Conservation (phyloP, 2,329 filamentous ascomycete genomes). For the Aureobasidium vineae region DNA sequence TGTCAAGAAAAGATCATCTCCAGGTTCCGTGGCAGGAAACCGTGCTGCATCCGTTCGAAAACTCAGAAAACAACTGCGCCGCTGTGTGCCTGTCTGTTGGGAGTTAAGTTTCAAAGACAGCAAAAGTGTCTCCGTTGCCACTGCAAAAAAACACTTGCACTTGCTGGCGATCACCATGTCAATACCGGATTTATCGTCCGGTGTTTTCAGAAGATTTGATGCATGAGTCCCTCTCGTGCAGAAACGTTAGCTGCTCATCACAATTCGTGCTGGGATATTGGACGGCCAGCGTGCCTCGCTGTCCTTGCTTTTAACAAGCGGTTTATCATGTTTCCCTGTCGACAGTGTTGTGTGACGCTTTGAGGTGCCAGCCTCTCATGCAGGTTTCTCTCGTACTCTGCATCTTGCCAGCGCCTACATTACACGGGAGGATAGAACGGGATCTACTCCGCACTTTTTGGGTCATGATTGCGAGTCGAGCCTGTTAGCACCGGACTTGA, state of each 20-base stretch:
- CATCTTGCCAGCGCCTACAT: neutral
- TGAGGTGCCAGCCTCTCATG: neutral
- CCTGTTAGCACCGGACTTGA: constrained; percentile 7
- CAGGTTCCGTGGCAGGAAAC: constrained; percentile 13
- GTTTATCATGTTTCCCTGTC: neutral
- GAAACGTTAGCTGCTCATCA: constrained; percentile 23
- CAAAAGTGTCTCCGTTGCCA: neutral
- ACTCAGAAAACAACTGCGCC: neutral
- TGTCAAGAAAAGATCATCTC: constrained; percentile 1
- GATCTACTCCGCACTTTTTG: constrained; percentile 1
- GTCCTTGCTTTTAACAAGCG: constrained; percentile 6
- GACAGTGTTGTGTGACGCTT: constrained; percentile 12
- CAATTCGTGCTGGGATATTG: constrained; percentile 5
- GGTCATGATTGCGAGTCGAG: neutral
- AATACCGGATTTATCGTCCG: neutral
- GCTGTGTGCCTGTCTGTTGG: neutral
- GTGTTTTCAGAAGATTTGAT: constrained; percentile 25
- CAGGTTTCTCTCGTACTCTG: neutral
- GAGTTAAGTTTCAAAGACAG: neutral
- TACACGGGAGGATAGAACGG: neutral
- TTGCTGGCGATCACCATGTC: neutral
- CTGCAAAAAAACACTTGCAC: neutral
- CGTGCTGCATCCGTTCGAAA: constrained; percentile 7
- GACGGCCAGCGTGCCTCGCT: neutral
- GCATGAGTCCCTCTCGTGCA: constrained; percentile 7